Base-by-base conservation (phyloP, 2,329 filamentous ascomycete species). In the Metarhizium sp. region DNA sequence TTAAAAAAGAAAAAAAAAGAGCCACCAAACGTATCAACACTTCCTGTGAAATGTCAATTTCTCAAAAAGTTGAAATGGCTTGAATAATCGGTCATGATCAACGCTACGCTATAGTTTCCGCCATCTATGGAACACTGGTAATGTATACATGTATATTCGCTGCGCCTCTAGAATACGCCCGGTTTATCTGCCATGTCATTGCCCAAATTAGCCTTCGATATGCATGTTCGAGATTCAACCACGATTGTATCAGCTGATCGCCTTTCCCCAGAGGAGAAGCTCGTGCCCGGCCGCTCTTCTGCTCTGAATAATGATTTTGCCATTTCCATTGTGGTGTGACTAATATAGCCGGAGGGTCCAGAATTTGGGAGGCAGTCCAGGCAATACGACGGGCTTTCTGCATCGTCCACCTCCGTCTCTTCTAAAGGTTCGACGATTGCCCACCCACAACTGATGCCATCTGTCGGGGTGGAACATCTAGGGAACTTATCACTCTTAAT, bases 381-480 rank as follows among this genome's bases (percentile, higher is more conserved):
- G 51, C n/a, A n/a, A 18, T 34, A 51, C 5, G 46, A 32, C 6
- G 30, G 25, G 13, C 25, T 13, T 25, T 5, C 16, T 7, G 38
- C 18, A 18, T 14, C 51, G 42, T 6, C n/a, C n/a, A n/a, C 25
- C 18, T 54, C 47, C 10, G 20, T 40, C 45, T 51, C 51, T 10
- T 54, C 55, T 18, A 16, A 46, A 30, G 42, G 51, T 30, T 57
- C 36, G 4, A 60, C 50, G 25, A 60, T 20, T 10, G 51, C 57
- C 58, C 59, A 60, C 6, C 52, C 58, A 45, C 56, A 52, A 45
- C 56, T 42, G 25, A 58, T 45, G 29, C 54, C 53, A 45, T 53
- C 47, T 11, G 36, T 47, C 42, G 46, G 16, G 29, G 8, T 30
- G 43, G n/a, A 52, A 20, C 50, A 58, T 11, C n/a, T 50, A 29